These are phyloP conservation scores for Fusarium sp. DNA, from an alignment of 2,329 filamentous ascomycete genomes.

Conservation along the genomic window DNA sequence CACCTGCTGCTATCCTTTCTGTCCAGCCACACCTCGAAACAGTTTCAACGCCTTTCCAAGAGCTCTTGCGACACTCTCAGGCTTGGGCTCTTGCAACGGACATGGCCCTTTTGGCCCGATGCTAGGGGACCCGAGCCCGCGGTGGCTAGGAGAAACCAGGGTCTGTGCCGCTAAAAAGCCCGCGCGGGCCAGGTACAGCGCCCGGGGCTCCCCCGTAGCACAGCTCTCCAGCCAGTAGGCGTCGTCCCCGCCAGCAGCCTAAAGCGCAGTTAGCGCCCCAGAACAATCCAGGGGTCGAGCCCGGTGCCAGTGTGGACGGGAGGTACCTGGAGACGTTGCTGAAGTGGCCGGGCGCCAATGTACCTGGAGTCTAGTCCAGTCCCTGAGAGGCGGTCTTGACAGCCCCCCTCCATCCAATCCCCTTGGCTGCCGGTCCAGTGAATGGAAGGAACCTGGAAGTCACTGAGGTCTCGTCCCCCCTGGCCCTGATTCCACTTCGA, in stretches of 20 bases:
- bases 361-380: constrained; percentile 13
- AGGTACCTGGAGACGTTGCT: constrained; percentile 35
- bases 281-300: constrained; percentile 34
- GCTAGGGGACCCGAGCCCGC: constrained; percentile 37
- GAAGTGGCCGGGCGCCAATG: constrained; percentile 34
- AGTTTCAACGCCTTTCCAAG: constrained; percentile 2
- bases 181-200: constrained; percentile 37
- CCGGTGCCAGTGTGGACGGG: constrained; percentile 22
- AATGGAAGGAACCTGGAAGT: constrained; percentile 33
- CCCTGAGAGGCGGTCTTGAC: constrained; percentile 38
- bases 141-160: constrained; percentile 27
- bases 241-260: constrained; percentile 15
- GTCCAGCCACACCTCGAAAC: not conserved
- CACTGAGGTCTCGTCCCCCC: constrained; percentile 12
- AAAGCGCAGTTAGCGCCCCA: constrained; percentile 14
- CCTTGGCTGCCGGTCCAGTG: constrained; percentile 11
- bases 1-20: not conserved
- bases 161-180: constrained; percentile 35
- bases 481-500: constrained; percentile 32
- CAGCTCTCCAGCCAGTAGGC: constrained; percentile 32
- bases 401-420: constrained; percentile 29
- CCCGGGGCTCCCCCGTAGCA: constrained; percentile 19
- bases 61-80: constrained; percentile 6
- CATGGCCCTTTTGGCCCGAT: constrained; percentile 23
- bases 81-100: not conserved